These are phyloP conservation scores for Huntiella bhutanensis DNA, from an alignment of 2,329 filamentous ascomycete genomes.

Conservation along the genomic window DNA sequence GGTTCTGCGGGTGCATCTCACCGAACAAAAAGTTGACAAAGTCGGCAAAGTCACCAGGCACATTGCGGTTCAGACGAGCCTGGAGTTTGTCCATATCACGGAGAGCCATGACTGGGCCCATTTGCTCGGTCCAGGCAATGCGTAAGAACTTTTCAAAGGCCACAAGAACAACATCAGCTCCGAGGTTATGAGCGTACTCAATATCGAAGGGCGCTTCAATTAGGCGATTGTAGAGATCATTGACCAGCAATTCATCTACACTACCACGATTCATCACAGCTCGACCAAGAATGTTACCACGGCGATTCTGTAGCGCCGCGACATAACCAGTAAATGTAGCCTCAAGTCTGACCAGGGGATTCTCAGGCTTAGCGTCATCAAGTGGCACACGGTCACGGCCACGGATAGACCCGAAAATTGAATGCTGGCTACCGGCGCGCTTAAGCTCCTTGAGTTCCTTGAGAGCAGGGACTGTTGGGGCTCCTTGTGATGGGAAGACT, in stretches of 20 bases:
- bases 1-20: slow-evolving; percentile 50
- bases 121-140: slow-evolving; percentile 72
- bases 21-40: slow-evolving; percentile 45
- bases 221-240: slow-evolving; percentile 76
- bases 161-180: slow-evolving; percentile 70
- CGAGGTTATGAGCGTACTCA: slow-evolving; percentile 54
- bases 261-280: slow-evolving; percentile 46
- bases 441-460: slow-evolving; percentile 20
- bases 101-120: slow-evolving; percentile 65
- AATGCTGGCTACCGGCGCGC: slow-evolving; percentile 29
- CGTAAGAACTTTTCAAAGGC: slow-evolving; percentile 87
- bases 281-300: slow-evolving; percentile 69
- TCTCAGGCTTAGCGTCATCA: slow-evolving; percentile 35
- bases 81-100: slow-evolving; percentile 59
- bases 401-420: slow-evolving; percentile 35
- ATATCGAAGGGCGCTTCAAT: slow-evolving; percentile 67
- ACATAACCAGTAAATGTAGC: slow-evolving; percentile 73
- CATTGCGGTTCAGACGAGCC: slow-evolving; percentile 41
- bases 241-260: slow-evolving; percentile 59
- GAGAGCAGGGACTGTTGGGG: slow-evolving; percentile 15
- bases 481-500: slow-evolving; percentile 17
- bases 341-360: slow-evolving; percentile 56
- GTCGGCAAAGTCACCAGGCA: slow-evolving; percentile 54
- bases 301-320: slow-evolving; percentile 62
- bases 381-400: slow-evolving; percentile 26